Base-by-base conservation (phyloP, 2,329 filamentous ascomycete genomes). In the Calonectria multiphialidica region DNA sequence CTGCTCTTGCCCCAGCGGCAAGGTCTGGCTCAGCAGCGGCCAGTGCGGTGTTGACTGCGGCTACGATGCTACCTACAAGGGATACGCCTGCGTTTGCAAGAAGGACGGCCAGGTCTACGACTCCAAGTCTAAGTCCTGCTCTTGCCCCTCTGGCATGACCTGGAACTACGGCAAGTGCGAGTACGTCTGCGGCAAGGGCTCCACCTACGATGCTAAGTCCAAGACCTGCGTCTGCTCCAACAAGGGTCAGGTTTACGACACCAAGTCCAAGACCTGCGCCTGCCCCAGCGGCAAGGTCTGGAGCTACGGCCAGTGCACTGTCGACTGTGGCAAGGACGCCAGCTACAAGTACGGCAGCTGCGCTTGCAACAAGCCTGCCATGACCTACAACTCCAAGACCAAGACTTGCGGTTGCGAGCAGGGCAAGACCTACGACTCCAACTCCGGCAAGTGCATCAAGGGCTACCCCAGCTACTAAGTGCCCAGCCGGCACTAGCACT, bases 81-180 rank as follows among this genome's bases (percentile, higher is more conserved):
- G 76, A 30, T 74, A 74, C n/a, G 66, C 42, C 13, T 77, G 75
- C 8, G 75, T 77, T 47, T 77, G 75, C 72, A 76, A 77, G 69
- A 77, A 76, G 55, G 30, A 71, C 13, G 66, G 61, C 66, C 72
- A 76, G 68, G 66, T 70, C 21, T 76, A 71, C 44, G 23, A 76
- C 75, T 64, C 71, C 62, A 40, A 75, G 37, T n/a, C 23, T 65
- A 76, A 76, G 75, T 72, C 57, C 35, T 76, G 75, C 61, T 55
- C 40, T 28, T 77, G 75, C 72, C 76, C 77, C 72, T 8, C 65
- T 1, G 73, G 72, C 1, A 69, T 63, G 59, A 70, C 49, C 59
- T 76, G 28, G 37, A 33, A 2, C 16, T 42, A 45, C 23, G 37
- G 40, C 23, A 62, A 62, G 57, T 62, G 57, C 25, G 23, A 25